Evolutionary conservation across 805 yeast species (phyloP).

Genomic region (Candida boleticola): DNA sequence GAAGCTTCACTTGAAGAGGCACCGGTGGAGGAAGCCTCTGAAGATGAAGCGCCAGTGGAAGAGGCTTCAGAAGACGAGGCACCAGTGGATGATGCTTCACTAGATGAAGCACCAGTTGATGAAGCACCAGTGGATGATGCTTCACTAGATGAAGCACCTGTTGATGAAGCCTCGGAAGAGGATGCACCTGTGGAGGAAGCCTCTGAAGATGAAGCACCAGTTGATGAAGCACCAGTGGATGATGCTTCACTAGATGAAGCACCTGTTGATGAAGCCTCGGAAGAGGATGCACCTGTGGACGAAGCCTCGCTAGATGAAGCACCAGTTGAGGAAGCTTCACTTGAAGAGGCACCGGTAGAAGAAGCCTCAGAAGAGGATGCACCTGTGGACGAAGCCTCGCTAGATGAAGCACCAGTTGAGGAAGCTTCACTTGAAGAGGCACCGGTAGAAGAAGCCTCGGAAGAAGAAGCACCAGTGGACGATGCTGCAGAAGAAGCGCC

Average conservation of each 20-base stretch:
- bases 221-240: no score
- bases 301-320: background rate
- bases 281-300: conserved; percentile 2
- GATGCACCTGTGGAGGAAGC: background rate
- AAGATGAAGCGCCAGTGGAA: background rate
- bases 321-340: conserved; percentile 1
- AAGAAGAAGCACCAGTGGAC: background rate
- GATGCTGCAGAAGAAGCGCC: background rate
- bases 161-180: background rate
- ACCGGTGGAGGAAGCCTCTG: conserved; percentile 2
- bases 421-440: background rate
- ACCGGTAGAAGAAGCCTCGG: background rate
- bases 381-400: background rate
- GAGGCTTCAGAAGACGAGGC: conserved; percentile 1
- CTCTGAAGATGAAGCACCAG: background rate
- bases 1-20: background rate
- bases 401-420: background rate
- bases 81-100: background rate
- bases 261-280: conserved; percentile 3
- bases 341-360: background rate
- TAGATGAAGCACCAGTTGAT: no score
- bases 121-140: no score
- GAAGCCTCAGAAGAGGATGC: background rate
- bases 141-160: background rate
- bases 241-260: background rate